Base-by-base conservation (phyloP, 345 rosid genomes). In the Eucalyptus coolabah region DNA sequence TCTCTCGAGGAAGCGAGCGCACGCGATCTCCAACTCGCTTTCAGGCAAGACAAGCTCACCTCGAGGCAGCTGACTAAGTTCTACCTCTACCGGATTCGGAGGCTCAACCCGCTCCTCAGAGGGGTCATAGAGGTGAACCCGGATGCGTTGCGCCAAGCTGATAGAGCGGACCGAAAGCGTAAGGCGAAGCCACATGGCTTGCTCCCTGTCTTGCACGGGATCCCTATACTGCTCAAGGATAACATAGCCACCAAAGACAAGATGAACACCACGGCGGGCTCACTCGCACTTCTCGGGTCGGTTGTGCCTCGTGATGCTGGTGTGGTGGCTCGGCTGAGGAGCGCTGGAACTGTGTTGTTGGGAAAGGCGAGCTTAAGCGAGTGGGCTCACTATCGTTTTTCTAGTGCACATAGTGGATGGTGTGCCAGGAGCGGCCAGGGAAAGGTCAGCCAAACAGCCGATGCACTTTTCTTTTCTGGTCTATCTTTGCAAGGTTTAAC, bases 331-430 rank as follows among this genome's bases (percentile, higher is more conserved):
- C 94, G 93, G 90, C 88, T 96, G 47, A 94, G 95, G 89, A 86
- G 91, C 17, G 93, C 96, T 17, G 97, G 97, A 23, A 96, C 96
- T 18, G 93, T 96, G 37, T 93, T 97, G 67, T 91, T 96, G 72
- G 98, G 98, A 37, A 97, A 96, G 92, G 96, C 97, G 51, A 96
- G 98, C 92, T 54, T 96, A 90, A 96, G 93, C 21, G 97, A 97
- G 42, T 94, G 98, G 99, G 92, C 95, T 87, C 0, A 59, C 90
- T 94, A 93, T 32, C 89, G 97, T 65, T 89, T 92, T 19, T 1
- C 4, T 6, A 12, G 8, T 1, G 86, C 86, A 15, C 96, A 94
- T 5, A 54, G 4, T 88, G 98, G 95, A 32, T 96, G 94, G 90
- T 88, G 95, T 63, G 96, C 93, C 9, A 93, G 96, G 93, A 89